phyloP scores from a whole-genome alignment of 2,329 filamentous ascomycete species.

The Elsinoe perseae region DNA sequence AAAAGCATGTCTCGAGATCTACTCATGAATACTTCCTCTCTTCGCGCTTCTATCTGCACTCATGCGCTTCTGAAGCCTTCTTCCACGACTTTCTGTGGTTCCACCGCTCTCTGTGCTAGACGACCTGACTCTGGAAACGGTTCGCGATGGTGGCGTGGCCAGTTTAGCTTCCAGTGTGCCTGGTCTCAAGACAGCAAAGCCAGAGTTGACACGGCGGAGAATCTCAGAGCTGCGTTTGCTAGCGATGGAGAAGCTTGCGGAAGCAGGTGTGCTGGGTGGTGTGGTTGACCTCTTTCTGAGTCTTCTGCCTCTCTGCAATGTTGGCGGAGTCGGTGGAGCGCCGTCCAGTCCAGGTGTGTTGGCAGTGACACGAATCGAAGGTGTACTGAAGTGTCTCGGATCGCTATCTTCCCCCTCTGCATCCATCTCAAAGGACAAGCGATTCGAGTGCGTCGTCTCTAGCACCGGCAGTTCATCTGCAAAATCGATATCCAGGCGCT shows the following conservation, averaged over 20 bases:
- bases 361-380: conserved; percentile 3
- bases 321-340: neutral
- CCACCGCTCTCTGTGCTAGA: conserved; percentile 13
- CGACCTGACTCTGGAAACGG: neutral
- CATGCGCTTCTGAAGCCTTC: conserved; percentile 12
- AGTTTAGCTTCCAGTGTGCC: conserved; percentile 24
- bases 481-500: neutral
- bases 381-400: conserved; percentile 11
- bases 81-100: conserved; percentile 24
- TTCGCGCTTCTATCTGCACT: neutral
- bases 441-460: neutral
- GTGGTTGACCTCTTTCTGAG: conserved; percentile 3
- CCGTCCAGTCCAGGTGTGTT: conserved; percentile 6
- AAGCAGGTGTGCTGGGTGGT: neutral
- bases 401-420: conserved; percentile 7
- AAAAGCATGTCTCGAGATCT: neutral
- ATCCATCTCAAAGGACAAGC: conserved; percentile 10
- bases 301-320: neutral
- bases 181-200: conserved; percentile 31
- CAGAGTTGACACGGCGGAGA: conserved; percentile 21
- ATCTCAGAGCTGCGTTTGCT: conserved; percentile 16
- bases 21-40: conserved; percentile 11
- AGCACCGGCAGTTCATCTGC: neutral
- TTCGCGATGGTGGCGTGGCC: neutral
- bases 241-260: conserved; percentile 9